phyloP scores from a whole-genome alignment of 495 filamentous ascomycete species.

The Penicillium manginii region DNA sequence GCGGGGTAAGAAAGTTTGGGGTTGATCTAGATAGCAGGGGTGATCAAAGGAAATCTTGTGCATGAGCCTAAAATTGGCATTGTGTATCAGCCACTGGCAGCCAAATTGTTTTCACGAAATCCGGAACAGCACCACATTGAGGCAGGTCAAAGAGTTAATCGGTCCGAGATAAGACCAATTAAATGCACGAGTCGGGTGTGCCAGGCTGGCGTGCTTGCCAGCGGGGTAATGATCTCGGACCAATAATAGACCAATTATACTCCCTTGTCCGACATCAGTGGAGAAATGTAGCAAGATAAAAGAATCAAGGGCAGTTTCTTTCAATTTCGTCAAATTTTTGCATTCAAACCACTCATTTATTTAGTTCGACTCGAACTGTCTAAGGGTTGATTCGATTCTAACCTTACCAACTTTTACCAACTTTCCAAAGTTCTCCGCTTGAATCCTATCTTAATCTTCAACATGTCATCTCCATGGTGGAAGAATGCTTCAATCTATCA shows the following conservation, averaged over 20 bases:
- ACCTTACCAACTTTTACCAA: background rate
- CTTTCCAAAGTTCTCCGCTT: no score
- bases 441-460: background rate
- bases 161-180: conserved; percentile 8
- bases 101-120: background rate
- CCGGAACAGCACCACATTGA: background rate
- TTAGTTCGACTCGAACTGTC: background rate
- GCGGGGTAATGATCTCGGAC: conserved; percentile 21
- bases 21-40: background rate
- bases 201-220: background rate
- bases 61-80: background rate
- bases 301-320: background rate
- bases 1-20: background rate
- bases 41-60: background rate
- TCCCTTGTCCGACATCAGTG: background rate
- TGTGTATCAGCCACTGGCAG: background rate
- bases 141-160: background rate
- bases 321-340: background rate
- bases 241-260: conserved; percentile 16
- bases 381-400: background rate
- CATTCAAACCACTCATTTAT: background rate
- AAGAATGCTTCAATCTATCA: conserved; percentile 46
- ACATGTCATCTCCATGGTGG: conserved; percentile 37
- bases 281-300: conserved; percentile 8
- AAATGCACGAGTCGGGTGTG: background rate